Percentiles rank a stretch among this genome's conserved stretches.
Conservation (phyloP, 164 flowering plant species). For the Umbilicus rupestris region DNA sequence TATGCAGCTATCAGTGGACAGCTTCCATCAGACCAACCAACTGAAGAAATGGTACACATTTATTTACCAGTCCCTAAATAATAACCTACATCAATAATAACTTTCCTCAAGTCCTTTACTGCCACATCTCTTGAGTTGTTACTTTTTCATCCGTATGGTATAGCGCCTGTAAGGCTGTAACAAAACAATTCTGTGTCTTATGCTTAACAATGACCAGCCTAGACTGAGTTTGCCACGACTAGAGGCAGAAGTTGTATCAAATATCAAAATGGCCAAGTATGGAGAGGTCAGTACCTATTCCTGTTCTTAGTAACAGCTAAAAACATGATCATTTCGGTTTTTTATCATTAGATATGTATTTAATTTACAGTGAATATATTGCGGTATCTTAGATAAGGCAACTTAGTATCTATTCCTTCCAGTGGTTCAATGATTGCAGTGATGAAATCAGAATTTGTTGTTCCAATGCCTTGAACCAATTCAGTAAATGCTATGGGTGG, state of each 20-base stretch:
- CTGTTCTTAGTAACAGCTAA: neutral
- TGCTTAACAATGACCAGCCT: slow-evolving; percentile 42
- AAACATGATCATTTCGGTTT: neutral
- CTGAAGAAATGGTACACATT: slow-evolving; percentile 23
- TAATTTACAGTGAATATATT: neutral
- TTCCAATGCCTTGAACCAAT: slow-evolving; percentile 41
- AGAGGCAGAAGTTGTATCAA: slow-evolving; percentile 21
- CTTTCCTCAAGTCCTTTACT: neutral
- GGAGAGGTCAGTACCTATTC: slow-evolving; percentile 46
- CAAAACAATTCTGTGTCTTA: slow-evolving; percentile 8
- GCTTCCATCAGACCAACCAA: slow-evolving; percentile 21
- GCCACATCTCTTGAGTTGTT: neutral
- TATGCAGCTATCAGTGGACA: slow-evolving; percentile 76
- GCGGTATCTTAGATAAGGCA: neutral
- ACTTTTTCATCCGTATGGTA: neutral
- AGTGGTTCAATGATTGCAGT: slow-evolving; percentile 92
- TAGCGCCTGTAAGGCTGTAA: slow-evolving; percentile 9
- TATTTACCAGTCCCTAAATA: neutral
- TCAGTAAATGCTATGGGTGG: slow-evolving; percentile 55
- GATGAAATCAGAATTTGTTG: slow-evolving; percentile 65
- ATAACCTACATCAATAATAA: neutral
- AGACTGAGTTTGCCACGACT: slow-evolving; percentile 49
- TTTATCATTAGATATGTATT: neutral
- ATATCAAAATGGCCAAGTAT: slow-evolving; percentile 63
- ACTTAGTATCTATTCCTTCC: slow-evolving; percentile 5